Conservation (phyloP, 2,329 filamentous ascomycete genomes). For the Exophiala lecanii-corni region DNA sequence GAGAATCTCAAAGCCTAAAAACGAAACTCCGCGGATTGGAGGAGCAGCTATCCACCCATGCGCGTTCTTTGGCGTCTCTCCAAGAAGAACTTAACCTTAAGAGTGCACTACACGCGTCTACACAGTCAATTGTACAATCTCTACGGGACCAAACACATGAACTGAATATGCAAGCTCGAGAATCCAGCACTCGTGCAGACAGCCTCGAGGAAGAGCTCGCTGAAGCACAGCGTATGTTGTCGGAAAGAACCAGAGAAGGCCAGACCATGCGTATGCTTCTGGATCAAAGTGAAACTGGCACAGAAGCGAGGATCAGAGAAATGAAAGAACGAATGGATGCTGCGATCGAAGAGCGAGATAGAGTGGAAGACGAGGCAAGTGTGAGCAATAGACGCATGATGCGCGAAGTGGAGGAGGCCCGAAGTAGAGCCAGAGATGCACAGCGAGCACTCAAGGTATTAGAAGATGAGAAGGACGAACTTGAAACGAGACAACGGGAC, state of each 20-base stretch:
- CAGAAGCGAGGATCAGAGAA: constrained; percentile 77
- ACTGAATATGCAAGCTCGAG: constrained; percentile 84
- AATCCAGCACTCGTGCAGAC: constrained; percentile 75
- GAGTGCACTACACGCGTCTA: constrained; percentile 76
- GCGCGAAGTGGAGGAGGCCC: constrained; percentile 82
- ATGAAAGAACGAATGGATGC: constrained; percentile 85
- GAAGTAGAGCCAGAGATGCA: constrained; percentile 70
- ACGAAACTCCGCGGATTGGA: constrained; percentile 68
- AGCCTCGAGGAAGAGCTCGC: constrained; percentile 86
- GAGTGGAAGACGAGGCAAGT: constrained; percentile 84
- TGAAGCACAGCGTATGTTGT: constrained; percentile 80
- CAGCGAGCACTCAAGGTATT: constrained; percentile 71
- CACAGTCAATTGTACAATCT: constrained; percentile 78
- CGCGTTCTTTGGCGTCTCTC: constrained; percentile 61
- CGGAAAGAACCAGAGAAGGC: constrained; percentile 82
- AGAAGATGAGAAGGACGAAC: constrained; percentile 69
- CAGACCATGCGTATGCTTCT: constrained; percentile 92
- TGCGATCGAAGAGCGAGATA: constrained; percentile 88
- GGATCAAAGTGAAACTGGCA: constrained; percentile 76
- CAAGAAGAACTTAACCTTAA: constrained; percentile 81
- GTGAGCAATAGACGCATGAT: constrained; percentile 69
- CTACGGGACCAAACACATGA: constrained; percentile 92
- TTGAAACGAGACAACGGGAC: constrained; percentile 68
- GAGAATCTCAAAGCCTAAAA: constrained; percentile 57
- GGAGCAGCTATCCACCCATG: constrained; percentile 64